Evolutionary conservation across 2,329 filamentous ascomycete genomes (phyloP).

Genomic region (Ophiocordyceps camponoti-leonardi): DNA sequence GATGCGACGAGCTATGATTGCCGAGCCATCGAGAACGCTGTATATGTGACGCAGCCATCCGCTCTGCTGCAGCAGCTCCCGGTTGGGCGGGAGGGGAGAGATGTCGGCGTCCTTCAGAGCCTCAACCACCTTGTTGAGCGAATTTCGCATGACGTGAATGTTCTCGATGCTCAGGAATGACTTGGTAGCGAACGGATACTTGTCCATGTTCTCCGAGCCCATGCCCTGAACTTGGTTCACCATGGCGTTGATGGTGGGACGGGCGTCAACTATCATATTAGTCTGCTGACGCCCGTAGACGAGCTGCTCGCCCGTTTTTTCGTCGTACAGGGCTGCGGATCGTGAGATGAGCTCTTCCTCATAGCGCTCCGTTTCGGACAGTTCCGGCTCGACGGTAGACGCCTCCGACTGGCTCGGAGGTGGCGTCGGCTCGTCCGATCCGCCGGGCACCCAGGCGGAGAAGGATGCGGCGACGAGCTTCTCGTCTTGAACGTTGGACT

Average conservation of each 20-base stretch:
- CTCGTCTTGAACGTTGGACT: slow-evolving; percentile 90
- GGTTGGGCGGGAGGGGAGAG: slow-evolving; percentile 63
- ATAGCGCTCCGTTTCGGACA: slow-evolving; percentile 43
- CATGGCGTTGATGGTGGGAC: slow-evolving; percentile 83
- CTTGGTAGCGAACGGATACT: slow-evolving; percentile 84
- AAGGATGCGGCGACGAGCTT: slow-evolving; percentile 87
- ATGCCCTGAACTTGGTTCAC: slow-evolving; percentile 87
- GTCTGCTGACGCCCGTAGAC: slow-evolving; percentile 85
- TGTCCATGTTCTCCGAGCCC: slow-evolving; percentile 94
- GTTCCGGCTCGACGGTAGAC: slow-evolving; percentile 26
- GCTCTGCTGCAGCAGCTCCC: slow-evolving; percentile 65
- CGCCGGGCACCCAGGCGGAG: slow-evolving; percentile 20
- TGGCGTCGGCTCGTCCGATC: slow-evolving; percentile 17
- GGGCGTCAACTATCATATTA: slow-evolving; percentile 90
- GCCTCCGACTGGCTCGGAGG: slow-evolving; percentile 33
- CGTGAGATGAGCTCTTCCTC: slow-evolving; percentile 48
- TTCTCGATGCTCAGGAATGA: slow-evolving; percentile 93
- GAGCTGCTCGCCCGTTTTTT: slow-evolving; percentile 42
- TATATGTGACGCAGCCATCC: slow-evolving; percentile 84
- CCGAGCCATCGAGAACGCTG: slow-evolving; percentile 67
- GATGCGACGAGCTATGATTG: slow-evolving; percentile 71
- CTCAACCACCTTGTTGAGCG: slow-evolving; percentile 72
- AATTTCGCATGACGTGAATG: slow-evolving; percentile 94
- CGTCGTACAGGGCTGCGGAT: slow-evolving; percentile 27
- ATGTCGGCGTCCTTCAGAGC: slow-evolving; percentile 87